Evolutionary conservation across 1,284 basidiomycete genomes (phyloP).

Genomic region (Pseudozyma sp.): DNA sequence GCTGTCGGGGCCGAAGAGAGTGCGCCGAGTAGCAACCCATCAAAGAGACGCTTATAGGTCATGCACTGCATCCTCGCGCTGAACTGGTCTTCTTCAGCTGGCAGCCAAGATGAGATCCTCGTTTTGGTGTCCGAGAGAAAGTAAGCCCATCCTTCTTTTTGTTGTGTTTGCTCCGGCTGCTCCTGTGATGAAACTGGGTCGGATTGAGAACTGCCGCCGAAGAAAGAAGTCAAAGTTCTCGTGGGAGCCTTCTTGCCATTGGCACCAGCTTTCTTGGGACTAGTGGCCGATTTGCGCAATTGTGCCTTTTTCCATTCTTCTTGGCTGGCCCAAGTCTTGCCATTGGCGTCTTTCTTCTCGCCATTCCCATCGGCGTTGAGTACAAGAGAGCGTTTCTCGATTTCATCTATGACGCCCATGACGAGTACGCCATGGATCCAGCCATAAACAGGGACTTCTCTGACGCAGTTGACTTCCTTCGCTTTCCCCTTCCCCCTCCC

Average conservation of each 20-base stretch:
- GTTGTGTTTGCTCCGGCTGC: neutral
- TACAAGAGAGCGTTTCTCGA: constrained; percentile 24
- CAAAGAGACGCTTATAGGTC: constrained; percentile 62
- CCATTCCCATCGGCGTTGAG: neutral
- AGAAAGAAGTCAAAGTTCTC: constrained; percentile 21
- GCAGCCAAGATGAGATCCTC: constrained; percentile 44
- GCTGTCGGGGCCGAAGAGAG: constrained; percentile 4
- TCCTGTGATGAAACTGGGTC: neutral
- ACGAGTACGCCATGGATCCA: constrained; percentile 56
- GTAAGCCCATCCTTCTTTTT: constrained; percentile 24
- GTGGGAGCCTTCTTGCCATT: neutral
- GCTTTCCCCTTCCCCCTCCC: constrained; percentile 5
- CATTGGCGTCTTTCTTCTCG: neutral
- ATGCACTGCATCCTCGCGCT: constrained; percentile 61
- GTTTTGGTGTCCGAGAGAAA: constrained; percentile 64
- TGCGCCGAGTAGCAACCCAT: constrained; percentile 41
- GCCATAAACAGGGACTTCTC: constrained; percentile 64
- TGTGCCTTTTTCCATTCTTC: constrained; percentile 55
- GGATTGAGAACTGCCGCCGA: constrained; percentile 8
- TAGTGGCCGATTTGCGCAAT: constrained; percentile 14
- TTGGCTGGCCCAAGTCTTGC: constrained; percentile 48
- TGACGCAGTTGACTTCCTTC: constrained; percentile 23
- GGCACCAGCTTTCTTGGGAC: constrained; percentile 16
- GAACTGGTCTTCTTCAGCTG: constrained; percentile 46
- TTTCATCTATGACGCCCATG: constrained; percentile 64